These are phyloP conservation scores for Magnolia kwangsiensis DNA, from an alignment of 164 flowering plant species.

Conservation along the genomic window DNA sequence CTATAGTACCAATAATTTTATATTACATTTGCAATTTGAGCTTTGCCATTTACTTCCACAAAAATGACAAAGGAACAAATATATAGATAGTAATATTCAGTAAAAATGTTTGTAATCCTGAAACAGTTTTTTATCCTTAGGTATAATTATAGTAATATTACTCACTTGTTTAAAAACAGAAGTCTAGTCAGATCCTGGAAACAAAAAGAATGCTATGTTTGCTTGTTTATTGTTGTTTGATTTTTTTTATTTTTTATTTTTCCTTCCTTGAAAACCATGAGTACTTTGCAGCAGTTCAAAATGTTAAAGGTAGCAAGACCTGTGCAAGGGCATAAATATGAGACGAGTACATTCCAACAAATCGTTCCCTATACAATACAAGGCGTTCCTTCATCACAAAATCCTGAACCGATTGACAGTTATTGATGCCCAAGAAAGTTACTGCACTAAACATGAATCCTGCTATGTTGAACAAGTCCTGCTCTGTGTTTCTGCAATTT, in stretches of 20 bases:
- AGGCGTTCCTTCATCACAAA: conserved; percentile 35
- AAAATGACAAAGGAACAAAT: background rate
- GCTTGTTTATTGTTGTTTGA: background rate
- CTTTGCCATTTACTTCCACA: background rate
- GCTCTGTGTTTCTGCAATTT: conserved; percentile 28
- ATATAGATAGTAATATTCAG: no score
- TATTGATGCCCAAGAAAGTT: conserved; percentile 33
- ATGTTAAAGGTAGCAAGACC: conserved; percentile 17
- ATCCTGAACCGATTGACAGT: conserved; percentile 35
- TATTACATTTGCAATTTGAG: background rate
- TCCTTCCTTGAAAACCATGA: background rate
- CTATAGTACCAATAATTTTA: background rate
- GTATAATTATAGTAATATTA: background rate
- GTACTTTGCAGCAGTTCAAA: background rate
- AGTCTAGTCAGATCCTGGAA: background rate
- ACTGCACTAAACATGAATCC: conserved; percentile 36
- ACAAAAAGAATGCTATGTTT: background rate
- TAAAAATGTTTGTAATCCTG: no score
- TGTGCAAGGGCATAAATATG: conserved; percentile 40
- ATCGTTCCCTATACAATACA: conserved; percentile 40
- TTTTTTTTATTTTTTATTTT: background rate
- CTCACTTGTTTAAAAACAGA: background rate
- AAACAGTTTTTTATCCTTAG: background rate
- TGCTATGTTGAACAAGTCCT: conserved; percentile 39
- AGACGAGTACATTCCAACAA: conserved; percentile 52